These are phyloP conservation scores for Marsdenia floribunda DNA, from an alignment of 257 asterid genomes.

Conservation along the genomic window DNA sequence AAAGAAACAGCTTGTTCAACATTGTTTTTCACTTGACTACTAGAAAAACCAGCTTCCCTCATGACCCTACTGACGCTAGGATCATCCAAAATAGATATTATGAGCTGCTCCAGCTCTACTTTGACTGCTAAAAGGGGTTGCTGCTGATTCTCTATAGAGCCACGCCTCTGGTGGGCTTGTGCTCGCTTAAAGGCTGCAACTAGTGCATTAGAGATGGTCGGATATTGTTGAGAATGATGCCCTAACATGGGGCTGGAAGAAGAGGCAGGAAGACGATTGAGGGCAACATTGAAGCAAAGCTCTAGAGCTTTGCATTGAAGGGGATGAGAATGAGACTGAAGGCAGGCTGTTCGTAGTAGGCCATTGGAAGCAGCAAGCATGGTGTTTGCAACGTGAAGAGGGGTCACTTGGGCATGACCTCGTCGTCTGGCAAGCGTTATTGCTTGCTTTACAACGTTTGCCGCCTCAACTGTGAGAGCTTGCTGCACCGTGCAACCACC, in stretches of 20 bases:
- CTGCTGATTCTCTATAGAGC: slow-evolving; percentile 57
- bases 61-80: slow-evolving; percentile 94
- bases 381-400: slow-evolving; percentile 81
- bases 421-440: slow-evolving; percentile 66
- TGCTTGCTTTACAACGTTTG: slow-evolving; percentile 55
- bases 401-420: slow-evolving; percentile 93
- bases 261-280: slow-evolving; percentile 72
- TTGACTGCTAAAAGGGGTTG: slow-evolving; percentile 57
- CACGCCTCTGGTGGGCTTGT: slow-evolving; percentile 86
- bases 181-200: slow-evolving; percentile 97
- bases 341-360: slow-evolving; percentile 56
- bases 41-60: slow-evolving; percentile 85
- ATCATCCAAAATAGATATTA: slow-evolving; percentile 77
- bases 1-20: slow-evolving; percentile 55
- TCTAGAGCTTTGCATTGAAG: slow-evolving; percentile 91
- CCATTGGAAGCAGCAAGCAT: slow-evolving; percentile 63
- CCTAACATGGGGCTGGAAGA: slow-evolving; percentile 39
- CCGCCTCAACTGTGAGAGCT: slow-evolving; percentile 51
- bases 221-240: slow-evolving; percentile 32
- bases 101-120: slow-evolving; percentile 74
- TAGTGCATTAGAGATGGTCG: slow-evolving; percentile 77
- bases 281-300: slow-evolving; percentile 93
- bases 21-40: slow-evolving; percentile 68
- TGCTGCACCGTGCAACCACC: slow-evolving; percentile 66
- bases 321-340: slow-evolving; percentile 74